Percentiles rank a stretch among this genome's conserved stretches.
Evolutionary conservation across 23 red algal genomes (phyloP).

Genomic region (Pyropia yezoensis): DNA sequence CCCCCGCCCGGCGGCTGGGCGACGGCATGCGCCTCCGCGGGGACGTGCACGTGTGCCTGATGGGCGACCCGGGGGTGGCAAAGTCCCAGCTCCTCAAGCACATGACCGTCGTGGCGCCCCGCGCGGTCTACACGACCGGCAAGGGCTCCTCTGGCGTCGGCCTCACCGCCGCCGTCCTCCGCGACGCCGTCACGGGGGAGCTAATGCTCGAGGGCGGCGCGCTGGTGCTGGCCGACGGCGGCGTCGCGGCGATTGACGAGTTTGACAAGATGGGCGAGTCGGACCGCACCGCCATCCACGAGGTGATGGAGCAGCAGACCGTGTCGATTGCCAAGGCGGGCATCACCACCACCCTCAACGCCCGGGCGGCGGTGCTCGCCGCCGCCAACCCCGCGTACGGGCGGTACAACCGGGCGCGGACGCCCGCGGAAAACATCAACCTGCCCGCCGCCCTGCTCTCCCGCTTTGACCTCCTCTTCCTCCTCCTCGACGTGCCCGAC

Average conservation of each 20-base stretch:
- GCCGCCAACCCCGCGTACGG: conserved; percentile 97
- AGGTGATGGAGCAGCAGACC: conserved; percentile 95
- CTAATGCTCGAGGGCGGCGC: conserved; percentile 98
- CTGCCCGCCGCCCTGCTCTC: conserved; percentile 92
- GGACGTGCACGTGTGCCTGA: conserved; percentile 83
- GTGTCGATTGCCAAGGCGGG: conserved; percentile 99
- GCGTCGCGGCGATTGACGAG: conserved; percentile 96
- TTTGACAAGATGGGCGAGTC: conserved; percentile 99
- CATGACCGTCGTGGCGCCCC: conserved; percentile 68
- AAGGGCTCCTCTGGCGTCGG: conserved; percentile 98
- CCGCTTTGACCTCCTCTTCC: conserved; percentile 94
- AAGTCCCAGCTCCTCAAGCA: conserved; percentile 97
- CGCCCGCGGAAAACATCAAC: conserved; percentile 97
- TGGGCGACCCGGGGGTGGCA: conserved; percentile 97
- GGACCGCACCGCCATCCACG: conserved; percentile 98
- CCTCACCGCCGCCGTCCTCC: conserved; percentile 84
- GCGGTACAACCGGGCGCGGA: conserved; percentile 78
- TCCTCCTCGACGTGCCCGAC: conserved; percentile 75
- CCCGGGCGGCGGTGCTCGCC: conserved; percentile 87
- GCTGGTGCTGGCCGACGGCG: conserved; percentile 88
- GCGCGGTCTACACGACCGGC: conserved; percentile 92
- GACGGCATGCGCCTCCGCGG: conserved; percentile 94
- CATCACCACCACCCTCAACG: conserved; percentile 95
- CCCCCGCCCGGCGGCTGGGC: conserved; percentile 53
- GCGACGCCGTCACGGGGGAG: conserved; percentile 76